Evolutionary conservation across 805 yeast species (phyloP), one percentile per base, ranked within the genome.

Genomic region (Lachancea thermotolerans): DNA sequence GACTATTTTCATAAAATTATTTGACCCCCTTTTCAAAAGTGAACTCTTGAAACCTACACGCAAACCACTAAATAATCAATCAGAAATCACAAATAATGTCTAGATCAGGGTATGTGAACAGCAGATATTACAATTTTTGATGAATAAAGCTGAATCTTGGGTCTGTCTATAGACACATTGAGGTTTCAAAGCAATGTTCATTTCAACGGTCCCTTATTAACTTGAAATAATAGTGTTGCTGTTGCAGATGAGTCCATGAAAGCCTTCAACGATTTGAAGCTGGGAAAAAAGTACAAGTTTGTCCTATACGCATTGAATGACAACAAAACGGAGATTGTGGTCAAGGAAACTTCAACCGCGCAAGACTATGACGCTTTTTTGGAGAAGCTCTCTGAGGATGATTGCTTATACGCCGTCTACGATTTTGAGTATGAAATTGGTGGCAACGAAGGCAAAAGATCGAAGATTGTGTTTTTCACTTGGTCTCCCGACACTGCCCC

Each of bases 401-500:
- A 91, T 65, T 88, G 97, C 72, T 81, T 90, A 69, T 93, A 93
- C 68, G 99, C 98, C 49, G 81, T 93, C 46, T 93, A 88, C 72
- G 98, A 91, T 72, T 91, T 93, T 60, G 97, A 91, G 73, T 93
- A 90, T 71, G 95, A 89, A 69, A 73, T 87, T 49, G 79, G 84
- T 55, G 80, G 78, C 42, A 90, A 88, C 59, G 98, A 91, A 71
- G 99, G 99, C 67, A 89, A 88, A 78, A 85, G 95, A 76, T 78
- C 82, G 54, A 81, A 79, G 67, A 75, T 80, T 52, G 73, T 79
- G 37, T 72, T 80, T 73, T 70, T 72, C 74, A 85, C 93, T 56
- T 93, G 99, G 99, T 82, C 97, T 51, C 99, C 99, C 61, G 99
- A 93, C 67, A 87, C 95, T 51, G 96, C 98, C 45, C 88, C 93